phyloP scores from a whole-genome alignment of 768 basidiomycete genomes.

The Boletus huronensis region DNA sequence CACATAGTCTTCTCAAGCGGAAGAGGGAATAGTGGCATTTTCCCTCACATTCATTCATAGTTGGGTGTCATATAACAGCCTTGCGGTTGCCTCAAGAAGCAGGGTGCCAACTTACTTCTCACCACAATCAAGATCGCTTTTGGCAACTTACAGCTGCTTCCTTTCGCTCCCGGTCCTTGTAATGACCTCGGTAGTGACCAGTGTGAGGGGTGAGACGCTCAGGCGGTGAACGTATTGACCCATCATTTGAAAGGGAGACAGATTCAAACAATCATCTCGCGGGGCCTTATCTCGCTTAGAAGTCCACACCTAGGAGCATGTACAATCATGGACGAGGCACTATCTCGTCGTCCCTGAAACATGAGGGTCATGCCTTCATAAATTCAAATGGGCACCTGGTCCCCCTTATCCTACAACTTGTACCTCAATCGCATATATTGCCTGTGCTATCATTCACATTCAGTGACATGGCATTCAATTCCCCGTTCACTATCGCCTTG shows the following conservation, averaged over 20 bases:
- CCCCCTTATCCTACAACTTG: not conserved
- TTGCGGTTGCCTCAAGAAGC: not conserved
- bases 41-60: conserved; percentile 2
- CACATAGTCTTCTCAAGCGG: not conserved
- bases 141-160: not conserved
- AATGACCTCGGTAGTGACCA: not conserved
- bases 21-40: not conserved
- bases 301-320: not conserved
- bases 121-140: not conserved
- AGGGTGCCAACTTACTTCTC: not conserved
- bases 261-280: not conserved
- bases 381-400: not conserved
- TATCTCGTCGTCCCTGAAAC: conserved; percentile 9
- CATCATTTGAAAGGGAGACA: not conserved
- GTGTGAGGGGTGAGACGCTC: not conserved
- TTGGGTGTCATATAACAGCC: not conserved
- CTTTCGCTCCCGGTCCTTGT: not conserved
- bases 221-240: not conserved
- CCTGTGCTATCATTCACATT: not conserved
- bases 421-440: not conserved
- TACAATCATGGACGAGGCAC: not conserved
- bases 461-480: not conserved
- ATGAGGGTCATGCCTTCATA: not conserved
- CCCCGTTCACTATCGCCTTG: not conserved
- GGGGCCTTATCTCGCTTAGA: conserved; percentile 8